phyloP scores from a whole-genome alignment of 768 basidiomycete species.

The Trametes punicea region DNA sequence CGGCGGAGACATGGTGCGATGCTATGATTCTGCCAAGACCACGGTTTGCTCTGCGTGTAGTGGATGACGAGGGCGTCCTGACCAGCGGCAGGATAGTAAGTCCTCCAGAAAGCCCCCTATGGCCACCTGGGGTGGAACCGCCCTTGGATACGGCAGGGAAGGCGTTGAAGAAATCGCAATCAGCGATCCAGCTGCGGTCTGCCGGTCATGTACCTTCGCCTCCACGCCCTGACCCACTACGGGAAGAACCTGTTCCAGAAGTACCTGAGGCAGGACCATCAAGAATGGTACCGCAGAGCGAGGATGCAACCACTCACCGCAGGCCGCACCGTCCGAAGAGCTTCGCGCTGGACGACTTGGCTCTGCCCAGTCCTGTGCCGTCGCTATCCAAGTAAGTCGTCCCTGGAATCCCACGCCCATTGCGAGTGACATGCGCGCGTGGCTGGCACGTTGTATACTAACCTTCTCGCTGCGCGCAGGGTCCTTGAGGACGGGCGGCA shows the following conservation, averaged over 20 bases:
- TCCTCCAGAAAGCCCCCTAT: slow-evolving; percentile 46
- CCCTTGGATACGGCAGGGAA: slow-evolving; percentile 5
- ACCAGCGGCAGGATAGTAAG: slow-evolving; percentile 40
- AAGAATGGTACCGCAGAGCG: background rate
- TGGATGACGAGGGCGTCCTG: slow-evolving; percentile 30
- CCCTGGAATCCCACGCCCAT: background rate
- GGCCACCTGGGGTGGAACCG: slow-evolving; percentile 17
- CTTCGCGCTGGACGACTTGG: slow-evolving; percentile 58
- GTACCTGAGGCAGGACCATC: slow-evolving; percentile 9
- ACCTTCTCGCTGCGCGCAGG: slow-evolving; percentile 36
- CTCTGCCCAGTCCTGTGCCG: slow-evolving; percentile 54
- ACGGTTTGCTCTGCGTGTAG: slow-evolving; percentile 49
- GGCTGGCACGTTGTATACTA: background rate
- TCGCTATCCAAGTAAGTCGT: slow-evolving; percentile 47
- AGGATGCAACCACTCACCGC: slow-evolving; percentile 6
- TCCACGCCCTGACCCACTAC: slow-evolving; percentile 2
- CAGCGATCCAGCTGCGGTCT: slow-evolving; percentile 34
- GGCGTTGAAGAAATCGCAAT: slow-evolving; percentile 21
- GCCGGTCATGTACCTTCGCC: slow-evolving; percentile 12
- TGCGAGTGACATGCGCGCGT: background rate
- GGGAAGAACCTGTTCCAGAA: background rate
- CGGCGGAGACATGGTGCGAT: slow-evolving; percentile 80
- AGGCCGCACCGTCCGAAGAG: slow-evolving; percentile 49
- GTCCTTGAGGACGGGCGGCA: slow-evolving; percentile 63
- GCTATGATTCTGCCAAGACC: slow-evolving; percentile 75